A percentile compares a stretch with the other conserved stretches of the same genome.
phyloP scores from a whole-genome alignment of 345 rosid species.

The Moricandia moricandioides region DNA sequence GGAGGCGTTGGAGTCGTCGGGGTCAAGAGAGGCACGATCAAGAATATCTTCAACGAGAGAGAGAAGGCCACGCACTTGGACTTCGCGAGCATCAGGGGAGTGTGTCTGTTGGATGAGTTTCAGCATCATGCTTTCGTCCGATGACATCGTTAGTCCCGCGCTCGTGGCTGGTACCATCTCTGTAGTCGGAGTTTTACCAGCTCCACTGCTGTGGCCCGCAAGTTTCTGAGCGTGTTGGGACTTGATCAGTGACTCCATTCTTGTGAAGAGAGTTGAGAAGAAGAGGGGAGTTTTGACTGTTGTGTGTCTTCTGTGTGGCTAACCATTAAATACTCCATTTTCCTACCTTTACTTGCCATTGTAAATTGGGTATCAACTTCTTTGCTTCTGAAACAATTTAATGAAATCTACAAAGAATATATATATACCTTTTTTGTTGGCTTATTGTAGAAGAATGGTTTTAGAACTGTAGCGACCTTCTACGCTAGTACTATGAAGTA shows the following conservation, averaged over 20 bases:
- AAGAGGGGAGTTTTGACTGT: not conserved
- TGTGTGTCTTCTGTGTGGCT: not conserved
- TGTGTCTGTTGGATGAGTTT: conserved; percentile 54
- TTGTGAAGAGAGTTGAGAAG: not conserved
- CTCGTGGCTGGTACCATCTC: conserved; percentile 38
- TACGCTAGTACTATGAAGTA: not conserved
- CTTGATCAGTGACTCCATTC: conserved; percentile 43
- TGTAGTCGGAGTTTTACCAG: not conserved
- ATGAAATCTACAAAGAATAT: conserved; percentile 1
- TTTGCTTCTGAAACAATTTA: conserved; percentile 51
- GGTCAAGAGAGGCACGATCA: conserved; percentile 50
- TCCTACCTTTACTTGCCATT: conserved; percentile 26
- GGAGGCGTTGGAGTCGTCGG: conserved; percentile 26
- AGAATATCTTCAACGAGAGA: conserved; percentile 65
- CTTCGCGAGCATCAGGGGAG: conserved; percentile 64
- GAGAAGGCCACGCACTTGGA: conserved; percentile 64
- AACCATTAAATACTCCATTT: conserved; percentile 40
- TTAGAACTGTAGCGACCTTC: not conserved
- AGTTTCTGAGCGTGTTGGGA: conserved; percentile 35
- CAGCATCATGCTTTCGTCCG: conserved; percentile 67
- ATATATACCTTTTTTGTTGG: not conserved
- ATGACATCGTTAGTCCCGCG: conserved; percentile 45
- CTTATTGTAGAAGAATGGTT: not conserved
- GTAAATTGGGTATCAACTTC: conserved; percentile 48
- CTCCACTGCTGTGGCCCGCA: conserved; percentile 7